phyloP scores from a whole-genome alignment of 2,329 filamentous ascomycete genomes.

The Microascus cirrosus region DNA sequence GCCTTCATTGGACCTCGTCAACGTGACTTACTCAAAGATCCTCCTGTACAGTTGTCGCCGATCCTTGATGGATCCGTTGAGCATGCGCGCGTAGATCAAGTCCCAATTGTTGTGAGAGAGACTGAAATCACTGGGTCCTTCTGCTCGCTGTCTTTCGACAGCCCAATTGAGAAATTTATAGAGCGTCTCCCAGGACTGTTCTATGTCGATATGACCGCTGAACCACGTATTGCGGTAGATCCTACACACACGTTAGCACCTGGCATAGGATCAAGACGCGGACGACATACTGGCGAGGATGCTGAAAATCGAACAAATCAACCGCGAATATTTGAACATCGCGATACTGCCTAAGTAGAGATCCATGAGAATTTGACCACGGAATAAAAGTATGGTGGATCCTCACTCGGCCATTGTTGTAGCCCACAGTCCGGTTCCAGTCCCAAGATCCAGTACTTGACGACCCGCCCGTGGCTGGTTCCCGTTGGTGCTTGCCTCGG shows the following conservation, averaged over 20 bases:
- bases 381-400: not conserved
- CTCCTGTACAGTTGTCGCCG: slow-evolving; percentile 69
- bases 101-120: slow-evolving; percentile 50
- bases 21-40: slow-evolving; percentile 46
- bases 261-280: not conserved
- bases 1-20: no score
- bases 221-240: slow-evolving; percentile 1
- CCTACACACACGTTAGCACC: not conserved
- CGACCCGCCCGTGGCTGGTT: slow-evolving; percentile 7
- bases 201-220: slow-evolving; percentile 56
- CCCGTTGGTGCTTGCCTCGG: not conserved
- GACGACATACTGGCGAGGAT: slow-evolving; percentile 23
- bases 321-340: slow-evolving; percentile 22
- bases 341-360: slow-evolving; percentile 6
- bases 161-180: slow-evolving; percentile 4
- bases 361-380: not conserved
- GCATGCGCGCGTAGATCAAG: slow-evolving; percentile 71
- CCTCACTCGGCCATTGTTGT: slow-evolving; percentile 72
- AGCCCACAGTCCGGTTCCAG: slow-evolving; percentile 85
- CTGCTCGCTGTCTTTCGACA: not conserved
- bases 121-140: not conserved
- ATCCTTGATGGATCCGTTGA: slow-evolving; percentile 64
- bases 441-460: slow-evolving; percentile 58
- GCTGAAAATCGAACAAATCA: slow-evolving; percentile 25
- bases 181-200: slow-evolving; percentile 52